A percentile compares a stretch with the other conserved stretches of the same genome.
phyloP scores from a whole-genome alignment of 1,284 basidiomycete genomes.

The Rhodotorula sp. region DNA sequence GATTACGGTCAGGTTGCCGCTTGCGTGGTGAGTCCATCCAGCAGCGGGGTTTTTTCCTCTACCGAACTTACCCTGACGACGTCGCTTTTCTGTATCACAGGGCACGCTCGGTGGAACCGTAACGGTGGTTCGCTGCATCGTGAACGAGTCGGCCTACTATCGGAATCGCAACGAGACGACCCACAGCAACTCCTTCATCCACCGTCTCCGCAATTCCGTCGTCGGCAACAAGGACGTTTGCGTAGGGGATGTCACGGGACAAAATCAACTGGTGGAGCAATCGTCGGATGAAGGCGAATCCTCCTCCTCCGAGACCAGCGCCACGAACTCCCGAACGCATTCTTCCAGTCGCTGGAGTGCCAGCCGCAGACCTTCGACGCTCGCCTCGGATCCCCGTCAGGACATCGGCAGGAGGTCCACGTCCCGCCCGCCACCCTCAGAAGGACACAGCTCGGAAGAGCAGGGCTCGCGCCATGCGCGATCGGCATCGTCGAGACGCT shows the following conservation, averaged over 20 bases:
- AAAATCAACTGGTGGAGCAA: too few species aligned
- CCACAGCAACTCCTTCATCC: background rate
- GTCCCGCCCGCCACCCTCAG: too few species aligned
- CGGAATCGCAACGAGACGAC: background rate
- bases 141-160: background rate
- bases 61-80: background rate
- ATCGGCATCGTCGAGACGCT: too few species aligned
- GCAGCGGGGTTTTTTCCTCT: background rate
- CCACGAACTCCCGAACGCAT: too few species aligned
- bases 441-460: too few species aligned
- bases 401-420: too few species aligned
- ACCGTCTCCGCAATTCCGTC: background rate
- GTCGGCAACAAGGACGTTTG: background rate
- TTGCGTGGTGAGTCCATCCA: background rate
- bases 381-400: too few species aligned
- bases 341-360: too few species aligned
- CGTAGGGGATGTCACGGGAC: background rate
- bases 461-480: too few species aligned
- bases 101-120: background rate
- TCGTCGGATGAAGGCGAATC: too few species aligned
- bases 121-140: background rate
- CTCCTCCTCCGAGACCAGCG: too few species aligned
- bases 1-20: constrained; percentile 24
- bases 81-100: background rate
- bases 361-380: too few species aligned